Conservation (phyloP, 768 basidiomycete genomes). For the Hericium rajendrae region DNA sequence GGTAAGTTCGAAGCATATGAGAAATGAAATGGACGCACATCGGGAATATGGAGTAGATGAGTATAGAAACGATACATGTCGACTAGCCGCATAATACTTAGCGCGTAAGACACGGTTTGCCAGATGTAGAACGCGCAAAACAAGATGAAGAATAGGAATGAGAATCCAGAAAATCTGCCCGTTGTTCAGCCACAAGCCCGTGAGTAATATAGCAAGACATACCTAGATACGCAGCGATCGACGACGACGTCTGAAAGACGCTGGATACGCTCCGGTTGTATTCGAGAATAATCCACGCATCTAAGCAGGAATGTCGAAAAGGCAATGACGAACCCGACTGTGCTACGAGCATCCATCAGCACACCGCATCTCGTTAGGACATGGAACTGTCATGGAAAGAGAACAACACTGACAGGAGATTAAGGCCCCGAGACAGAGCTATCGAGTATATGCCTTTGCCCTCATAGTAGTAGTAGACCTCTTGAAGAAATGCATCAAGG, state of each 20-base stretch:
- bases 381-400: not conserved
- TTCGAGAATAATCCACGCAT: slow-evolving; percentile 85
- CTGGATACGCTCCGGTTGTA: slow-evolving; percentile 57
- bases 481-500: slow-evolving; percentile 89
- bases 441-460: slow-evolving; percentile 97
- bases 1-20: slow-evolving; percentile 6
- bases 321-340: slow-evolving; percentile 94
- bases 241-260: slow-evolving; percentile 78
- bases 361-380: slow-evolving; percentile 5
- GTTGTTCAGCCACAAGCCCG: not conserved
- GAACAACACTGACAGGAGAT: slow-evolving; percentile 70
- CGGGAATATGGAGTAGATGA: slow-evolving; percentile 85
- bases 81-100: slow-evolving; percentile 68
- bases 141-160: slow-evolving; percentile 72
- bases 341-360: slow-evolving; percentile 44
- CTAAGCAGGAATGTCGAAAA: slow-evolving; percentile 96
- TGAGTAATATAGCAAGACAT: slow-evolving; percentile 17
- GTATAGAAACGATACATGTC: slow-evolving; percentile 98
- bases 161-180: slow-evolving; percentile 72
- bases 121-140: slow-evolving; percentile 85
- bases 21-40: slow-evolving; percentile 42
- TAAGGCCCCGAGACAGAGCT: slow-evolving; percentile 81
- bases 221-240: slow-evolving; percentile 78
- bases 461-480: slow-evolving; percentile 93
- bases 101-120: slow-evolving; percentile 73